A percentile compares a stretch with the other conserved stretches of the same genome.
These are phyloP conservation scores for Myriosclerotinia duriaeana DNA, from an alignment of 2,329 filamentous ascomycete genomes.

Conservation along the genomic window DNA sequence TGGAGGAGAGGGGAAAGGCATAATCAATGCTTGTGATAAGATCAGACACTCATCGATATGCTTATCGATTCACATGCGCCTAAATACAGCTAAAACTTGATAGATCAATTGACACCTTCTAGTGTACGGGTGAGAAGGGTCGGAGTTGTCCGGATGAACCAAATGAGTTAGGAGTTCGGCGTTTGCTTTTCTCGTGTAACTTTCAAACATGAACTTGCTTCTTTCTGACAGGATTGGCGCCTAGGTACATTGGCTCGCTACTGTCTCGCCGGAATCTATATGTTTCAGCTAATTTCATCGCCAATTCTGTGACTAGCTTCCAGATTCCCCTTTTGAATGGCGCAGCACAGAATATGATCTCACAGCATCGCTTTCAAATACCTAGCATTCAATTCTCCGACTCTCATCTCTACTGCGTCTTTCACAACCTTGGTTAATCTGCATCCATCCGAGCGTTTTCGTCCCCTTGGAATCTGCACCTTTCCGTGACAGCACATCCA, in stretches of 20 bases:
- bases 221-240: background rate
- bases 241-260: background rate
- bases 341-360: background rate
- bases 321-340: background rate
- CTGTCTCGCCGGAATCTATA: background rate
- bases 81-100: background rate
- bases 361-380: conserved; percentile 11
- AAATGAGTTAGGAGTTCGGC: conserved; percentile 16
- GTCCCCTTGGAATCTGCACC: conserved; percentile 20
- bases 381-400: conserved; percentile 13
- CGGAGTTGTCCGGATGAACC: conserved; percentile 1
- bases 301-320: background rate
- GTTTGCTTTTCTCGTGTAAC: conserved; percentile 15
- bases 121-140: conserved; percentile 2
- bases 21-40: background rate
- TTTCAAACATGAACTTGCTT: background rate
- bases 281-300: conserved; percentile 13
- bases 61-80: background rate
- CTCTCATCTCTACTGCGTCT: conserved; percentile 12
- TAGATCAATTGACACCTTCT: conserved; percentile 15
- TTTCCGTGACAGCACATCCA: conserved; percentile 23
- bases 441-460: conserved; percentile 16
- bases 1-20: background rate
- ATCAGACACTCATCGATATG: background rate
- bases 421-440: conserved; percentile 6